Evolutionary conservation across 2,329 filamentous ascomycete species (phyloP), one percentile per base, ranked within the genome.

Genomic region (Cladorrhinum sp.): DNA sequence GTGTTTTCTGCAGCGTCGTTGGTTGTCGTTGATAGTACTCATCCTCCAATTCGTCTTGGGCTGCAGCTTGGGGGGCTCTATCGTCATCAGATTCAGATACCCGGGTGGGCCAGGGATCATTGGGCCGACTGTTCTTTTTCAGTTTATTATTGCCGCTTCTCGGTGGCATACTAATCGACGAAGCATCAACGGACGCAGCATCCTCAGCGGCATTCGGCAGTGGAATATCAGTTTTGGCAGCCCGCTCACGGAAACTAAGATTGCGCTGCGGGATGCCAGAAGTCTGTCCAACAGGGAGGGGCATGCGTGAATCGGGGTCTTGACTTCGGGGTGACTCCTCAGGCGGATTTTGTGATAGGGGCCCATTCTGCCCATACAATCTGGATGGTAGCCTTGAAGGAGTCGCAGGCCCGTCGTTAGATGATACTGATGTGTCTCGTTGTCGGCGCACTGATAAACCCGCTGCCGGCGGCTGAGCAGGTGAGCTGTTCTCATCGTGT

Each of bases 161-260:
- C 8, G 74, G 65, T 61, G 76, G 73, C 55, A 77, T 74, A 42
- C 74, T 68, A 24, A 69, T 62, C 2, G 76, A 69, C 5, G 69
- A 52, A 62, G 68, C 21, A 64, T 66, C 30, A 65, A 63, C 39
- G 68, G 70, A 24, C 57, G 16, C 67, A 9, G 39, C 56, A 1
- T 60, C 66, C 3, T 68, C 66, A 9, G 67, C 59, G 1, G 63
- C 70, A 24, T 68, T 71, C 2, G 75, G 72, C 9, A 75, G 64
- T 16, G 73, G 71, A 46, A 76, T 66, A 20, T 81, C 78, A 54
- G 77, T 77, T 62, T 76, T 77, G 2, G 75, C 77, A 6, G 84
- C 78, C 57, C 83, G 80, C 64, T 87, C 84, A n/a, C 83, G 82
- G 71, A 85, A 84, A 71, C 84, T 87, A 46, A 85, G 68, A 56